Percentiles rank a stretch among this genome's conserved stretches.
These are phyloP conservation scores for Cladosporium phlei DNA, from an alignment of 2,329 filamentous ascomycete species.

Conservation along the genomic window DNA sequence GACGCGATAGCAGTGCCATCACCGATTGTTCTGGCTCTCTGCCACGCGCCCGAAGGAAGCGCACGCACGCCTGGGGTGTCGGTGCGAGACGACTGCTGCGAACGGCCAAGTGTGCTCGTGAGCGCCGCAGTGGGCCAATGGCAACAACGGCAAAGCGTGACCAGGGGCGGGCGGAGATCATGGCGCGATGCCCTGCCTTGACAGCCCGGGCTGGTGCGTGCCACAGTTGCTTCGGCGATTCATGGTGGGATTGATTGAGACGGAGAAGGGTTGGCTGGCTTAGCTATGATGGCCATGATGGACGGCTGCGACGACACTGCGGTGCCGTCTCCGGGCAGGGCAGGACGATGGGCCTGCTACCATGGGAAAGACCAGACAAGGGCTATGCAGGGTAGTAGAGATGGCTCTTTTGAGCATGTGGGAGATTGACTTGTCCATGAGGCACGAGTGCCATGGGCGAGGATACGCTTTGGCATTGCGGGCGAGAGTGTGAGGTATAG, in stretches of 20 bases:
- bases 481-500: too few relatives aligned
- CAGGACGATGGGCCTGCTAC: neutral
- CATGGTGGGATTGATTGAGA: slow-evolving; percentile 2
- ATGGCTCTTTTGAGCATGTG: neutral
- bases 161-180: slow-evolving; percentile 9
- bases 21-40: slow-evolving; percentile 13
- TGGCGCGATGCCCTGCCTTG: slow-evolving; percentile 14
- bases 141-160: neutral
- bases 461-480: too few relatives aligned
- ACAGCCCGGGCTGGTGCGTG: slow-evolving; percentile 9
- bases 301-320: slow-evolving; percentile 1
- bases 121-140: slow-evolving; percentile 1
- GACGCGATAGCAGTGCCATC: slow-evolving; percentile 2
- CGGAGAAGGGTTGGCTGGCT: too few relatives aligned
- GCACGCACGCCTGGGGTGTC: slow-evolving; percentile 5
- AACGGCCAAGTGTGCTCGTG: slow-evolving; percentile 9
- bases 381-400: neutral
- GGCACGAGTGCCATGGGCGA: too few relatives aligned
- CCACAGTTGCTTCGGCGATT: slow-evolving; percentile 14
- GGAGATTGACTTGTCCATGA: slow-evolving; percentile 1
- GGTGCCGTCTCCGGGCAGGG: slow-evolving; percentile 2
- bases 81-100: slow-evolving; percentile 9
- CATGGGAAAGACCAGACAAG: slow-evolving; percentile 9
- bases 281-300: neutral
- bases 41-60: slow-evolving; percentile 12